phyloP scores from a whole-genome alignment of 2,329 filamentous ascomycete genomes.

The Trichoderma sp. region DNA sequence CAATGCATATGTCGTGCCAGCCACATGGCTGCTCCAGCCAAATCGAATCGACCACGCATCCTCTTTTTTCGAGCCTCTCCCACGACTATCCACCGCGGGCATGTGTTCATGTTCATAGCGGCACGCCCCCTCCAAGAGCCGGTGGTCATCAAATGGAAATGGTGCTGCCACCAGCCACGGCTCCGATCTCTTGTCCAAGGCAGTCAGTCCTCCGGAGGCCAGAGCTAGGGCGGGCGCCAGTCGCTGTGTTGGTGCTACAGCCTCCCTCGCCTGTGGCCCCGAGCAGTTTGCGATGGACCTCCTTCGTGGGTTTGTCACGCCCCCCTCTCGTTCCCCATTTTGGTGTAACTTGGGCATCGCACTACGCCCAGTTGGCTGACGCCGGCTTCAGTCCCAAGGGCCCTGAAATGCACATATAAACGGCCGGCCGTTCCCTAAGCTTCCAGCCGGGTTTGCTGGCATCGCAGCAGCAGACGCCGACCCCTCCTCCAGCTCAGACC shows the following conservation, averaged over 20 bases:
- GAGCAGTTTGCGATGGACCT: slow-evolving; percentile 16
- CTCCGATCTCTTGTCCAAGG: slow-evolving; percentile 6
- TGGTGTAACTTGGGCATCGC: slow-evolving; percentile 22
- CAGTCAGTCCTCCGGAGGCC: neutral
- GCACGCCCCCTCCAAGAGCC: slow-evolving; percentile 13
- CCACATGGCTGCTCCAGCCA: neutral
- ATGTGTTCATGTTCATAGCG: slow-evolving; percentile 17
- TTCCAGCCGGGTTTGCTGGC: neutral
- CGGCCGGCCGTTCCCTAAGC: slow-evolving; percentile 45
- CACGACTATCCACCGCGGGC: neutral
- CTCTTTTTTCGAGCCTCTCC: neutral
- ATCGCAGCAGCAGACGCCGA: neutral
- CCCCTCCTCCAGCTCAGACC: slow-evolving; percentile 12
- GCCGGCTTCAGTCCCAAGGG: slow-evolving; percentile 16
- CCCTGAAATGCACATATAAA: slow-evolving; percentile 51
- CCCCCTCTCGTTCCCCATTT: slow-evolving; percentile 17
- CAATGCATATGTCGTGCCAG: neutral
- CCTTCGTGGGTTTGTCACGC: slow-evolving; percentile 11
- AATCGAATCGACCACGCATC: neutral
- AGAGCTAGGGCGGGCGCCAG: slow-evolving; percentile 18
- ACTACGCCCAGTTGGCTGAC: slow-evolving; percentile 10
- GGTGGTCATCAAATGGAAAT: neutral
- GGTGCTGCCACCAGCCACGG: slow-evolving; percentile 5
- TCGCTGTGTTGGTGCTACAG: slow-evolving; percentile 1
- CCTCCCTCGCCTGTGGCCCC: slow-evolving; percentile 7